phyloP scores from a whole-genome alignment of 257 asterid species.

The Jasminum sambac region DNA sequence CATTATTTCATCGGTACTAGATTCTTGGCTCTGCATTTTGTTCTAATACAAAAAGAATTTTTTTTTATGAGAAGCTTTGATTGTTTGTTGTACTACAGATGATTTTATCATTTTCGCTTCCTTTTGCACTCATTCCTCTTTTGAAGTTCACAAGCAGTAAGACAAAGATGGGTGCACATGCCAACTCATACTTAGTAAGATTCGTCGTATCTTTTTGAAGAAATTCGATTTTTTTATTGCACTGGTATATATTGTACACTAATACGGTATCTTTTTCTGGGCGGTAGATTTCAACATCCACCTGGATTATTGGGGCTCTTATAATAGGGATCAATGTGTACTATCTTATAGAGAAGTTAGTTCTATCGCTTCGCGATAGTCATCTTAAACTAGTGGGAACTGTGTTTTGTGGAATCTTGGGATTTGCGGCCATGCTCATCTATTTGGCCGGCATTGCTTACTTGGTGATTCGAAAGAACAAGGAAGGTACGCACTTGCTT shows the following conservation, averaged over 20 bases:
- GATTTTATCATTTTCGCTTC: conserved; percentile 93
- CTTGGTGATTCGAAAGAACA: conserved; percentile 64
- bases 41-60: no score
- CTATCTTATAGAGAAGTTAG: conserved; percentile 66
- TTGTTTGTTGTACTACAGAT: conserved; percentile 46
- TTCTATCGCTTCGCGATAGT: conserved; percentile 55
- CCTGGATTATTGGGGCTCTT: conserved; percentile 80
- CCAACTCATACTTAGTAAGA: conserved; percentile 65
- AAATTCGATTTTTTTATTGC: not conserved
- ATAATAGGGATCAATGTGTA: conserved; percentile 83
- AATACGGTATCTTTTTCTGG: not conserved
- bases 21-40: conserved; percentile 1
- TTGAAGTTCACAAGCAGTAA: conserved; percentile 95
- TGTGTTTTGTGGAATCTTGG: conserved; percentile 67
- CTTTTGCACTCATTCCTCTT: conserved; percentile 91
- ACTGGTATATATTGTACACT: not conserved
- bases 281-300: conserved; percentile 61
- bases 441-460: conserved; percentile 68
- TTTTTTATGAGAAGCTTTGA: not conserved
- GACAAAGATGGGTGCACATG: conserved; percentile 84
- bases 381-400: conserved; percentile 35
- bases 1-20: conserved; percentile 75
- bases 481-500: conserved; percentile 64
- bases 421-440: conserved; percentile 57
- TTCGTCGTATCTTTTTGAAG: not conserved